Base-by-base conservation (phyloP, 2,329 filamentous ascomycete species). In the Talaromyces verruculosus region DNA sequence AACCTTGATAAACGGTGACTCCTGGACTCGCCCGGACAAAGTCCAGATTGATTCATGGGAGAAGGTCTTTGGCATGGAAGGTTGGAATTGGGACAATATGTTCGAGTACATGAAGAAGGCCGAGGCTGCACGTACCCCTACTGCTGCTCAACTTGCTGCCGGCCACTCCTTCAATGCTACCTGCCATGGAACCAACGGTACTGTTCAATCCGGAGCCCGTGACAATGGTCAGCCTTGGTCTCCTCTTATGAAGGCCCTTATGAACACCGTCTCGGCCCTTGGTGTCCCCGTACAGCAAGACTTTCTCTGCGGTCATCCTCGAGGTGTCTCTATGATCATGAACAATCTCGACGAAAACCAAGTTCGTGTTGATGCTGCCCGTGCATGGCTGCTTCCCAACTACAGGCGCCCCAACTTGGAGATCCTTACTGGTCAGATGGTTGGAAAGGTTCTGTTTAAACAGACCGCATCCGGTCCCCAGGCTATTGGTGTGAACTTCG, bases 101-200 rank as follows among this genome's bases (percentile, higher is more conserved):
- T 65, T 83, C 2, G 78, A 77, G 0, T 85, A 85, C 67, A 85
- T 85, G 70, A 74, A 77, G 45, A 82, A 83, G 74, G 73, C 66
- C 2, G 73, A 75, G 59, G 11, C 10, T 3, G 30, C 63, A 7
- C 71, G 72, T 25, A 11, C 45, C 8, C 73, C 73, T 1, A 73
- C 47, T 22, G 57, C 65, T 4, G 61, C 45, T 8, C 65, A 73
- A 39, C 65, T 71, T 28, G 68, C 63, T 10, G 70, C 70, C n/a
- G 72, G 72, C 1, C 69, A 73, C 35, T 67, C 43, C 62, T 72
- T 67, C 35, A 61, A 75, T 22, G 39, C 69, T 11, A 22, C 59
- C 15, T 75, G 71, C 30, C 73, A 75, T 33, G 71, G 71, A 3
- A 41, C 53, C 5, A 72, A 73, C 8, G 73, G 72, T 0, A 69